These are phyloP conservation scores for Pseudoperonospora humuli DNA, from an alignment of 352 stramenopile species.

Conservation along the genomic window DNA sequence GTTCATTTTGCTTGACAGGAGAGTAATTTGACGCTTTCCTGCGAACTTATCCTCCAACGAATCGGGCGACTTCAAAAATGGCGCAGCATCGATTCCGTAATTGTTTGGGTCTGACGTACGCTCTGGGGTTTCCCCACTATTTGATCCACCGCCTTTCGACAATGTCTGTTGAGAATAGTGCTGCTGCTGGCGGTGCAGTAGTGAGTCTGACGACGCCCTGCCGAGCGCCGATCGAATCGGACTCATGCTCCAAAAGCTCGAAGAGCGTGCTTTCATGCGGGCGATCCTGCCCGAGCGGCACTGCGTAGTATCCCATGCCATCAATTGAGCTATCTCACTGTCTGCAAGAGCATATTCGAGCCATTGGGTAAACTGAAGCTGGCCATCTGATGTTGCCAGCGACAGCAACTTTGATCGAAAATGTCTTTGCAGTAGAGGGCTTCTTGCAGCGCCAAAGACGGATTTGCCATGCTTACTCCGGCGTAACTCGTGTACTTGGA, in stretches of 20 bases:
- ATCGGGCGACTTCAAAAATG: conserved; percentile 18
- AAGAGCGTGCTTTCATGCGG: conserved; percentile 10
- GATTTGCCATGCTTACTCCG: conserved; percentile 5
- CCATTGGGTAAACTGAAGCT: conserved; percentile 32
- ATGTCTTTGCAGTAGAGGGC: conserved; percentile 37
- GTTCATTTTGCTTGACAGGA: conserved; percentile 39
- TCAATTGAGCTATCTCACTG: conserved; percentile 28
- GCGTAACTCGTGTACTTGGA: conserved; percentile 3
- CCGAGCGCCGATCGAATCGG: conserved; percentile 16
- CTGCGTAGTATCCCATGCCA: conserved; percentile 24
- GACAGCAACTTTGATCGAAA: conserved; percentile 36
- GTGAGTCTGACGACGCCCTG: conserved; percentile 19
- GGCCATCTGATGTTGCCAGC: conserved; percentile 16
- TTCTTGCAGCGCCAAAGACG: conserved; percentile 26
- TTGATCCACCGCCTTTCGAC: neutral
- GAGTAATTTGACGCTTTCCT: conserved; percentile 18
- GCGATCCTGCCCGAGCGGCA: conserved; percentile 1
- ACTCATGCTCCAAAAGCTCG: conserved; percentile 18
- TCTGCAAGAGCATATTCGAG: conserved; percentile 25
- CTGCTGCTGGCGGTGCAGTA: conserved; percentile 11
- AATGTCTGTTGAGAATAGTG: neutral
- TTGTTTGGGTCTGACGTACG: conserved; percentile 7
- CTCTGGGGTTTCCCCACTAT: conserved; percentile 1
- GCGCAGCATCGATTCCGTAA: conserved; percentile 12
- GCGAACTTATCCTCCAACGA: neutral